Base-by-base conservation (phyloP, 2,329 filamentous ascomycete genomes). In the Botrytis elliptica region DNA sequence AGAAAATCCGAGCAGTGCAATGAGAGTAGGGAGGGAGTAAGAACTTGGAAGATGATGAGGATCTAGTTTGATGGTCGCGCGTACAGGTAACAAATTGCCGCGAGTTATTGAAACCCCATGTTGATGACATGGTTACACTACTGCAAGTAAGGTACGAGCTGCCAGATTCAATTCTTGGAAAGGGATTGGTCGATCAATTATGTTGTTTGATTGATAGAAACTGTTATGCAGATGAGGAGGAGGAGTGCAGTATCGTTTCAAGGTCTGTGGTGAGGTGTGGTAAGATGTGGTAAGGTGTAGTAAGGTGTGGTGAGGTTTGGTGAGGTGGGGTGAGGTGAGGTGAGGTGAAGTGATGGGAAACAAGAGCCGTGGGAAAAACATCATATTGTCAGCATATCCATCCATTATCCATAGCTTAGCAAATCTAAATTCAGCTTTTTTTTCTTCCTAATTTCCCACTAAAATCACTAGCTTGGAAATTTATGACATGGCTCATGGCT, bases 41-140 rank as follows among this genome's bases (percentile, higher is more conserved):
- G 49, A 55, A 55, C 49, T 55, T 55, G 49, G 49, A 20, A 62
- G 42, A 64, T 38, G 18, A 25, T 20, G 40, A 63, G 14, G 12
- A 63, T 14, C 68, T 52, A 46, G 36, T 46, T 14, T 33, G 33
- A n/a, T 59, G 38, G 62, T 68, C 40, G 71, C 71, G 71, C 52
- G 63, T 72, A 46, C 36, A 67, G 40, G 49, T 67, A 72, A 57
- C 36, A 72, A 67, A 72, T 72, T 72, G 71, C 63, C 71, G 71
- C 71, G 71, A 49, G 63, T 44, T 16, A 52, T 49, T 38, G 38
- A 29, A 22, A 9, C 14, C 42, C 59, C 59, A 64, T 64, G 59
- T 64, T 40, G 33, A 42, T 22, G 25, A 42, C 16, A 29, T 42
- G 52, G 69, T 57, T 46, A 57, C 60, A 65, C 59, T 71, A 71